Evolutionary conservation across 768 basidiomycete species (phyloP), one percentile per base, ranked within the genome.

Genomic region (Leccinum truebloodii): DNA sequence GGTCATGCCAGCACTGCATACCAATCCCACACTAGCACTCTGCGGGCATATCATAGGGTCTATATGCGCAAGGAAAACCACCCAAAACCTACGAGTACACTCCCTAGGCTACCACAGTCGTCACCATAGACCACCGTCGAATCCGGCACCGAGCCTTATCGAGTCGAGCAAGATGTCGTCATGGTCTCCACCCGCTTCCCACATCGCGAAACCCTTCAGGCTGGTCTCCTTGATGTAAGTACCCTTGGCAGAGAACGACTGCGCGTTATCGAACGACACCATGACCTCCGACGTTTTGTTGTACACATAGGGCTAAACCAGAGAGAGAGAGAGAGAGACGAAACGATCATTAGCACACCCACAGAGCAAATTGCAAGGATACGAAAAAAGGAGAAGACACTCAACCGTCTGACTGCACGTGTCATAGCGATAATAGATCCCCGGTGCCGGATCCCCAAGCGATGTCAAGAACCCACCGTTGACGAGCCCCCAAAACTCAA

Each of bases 131-230:
- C 3, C n/a, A 52, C 24, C n/a, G 14, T 52, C 52, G 26, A 53
- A 49, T 22, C 52, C 56, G 13, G 53, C 55, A 6, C 50, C 16
- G 35, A 13, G 26, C 52, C 52, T 61, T 39, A 90, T 86, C 3
- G 87, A 76, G 70, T 87, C 78, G 9, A 89, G 75, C 48, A 91
- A 74, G 18, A 81, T 78, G 69, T 89, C 80, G 39, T 84, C 70
- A 54, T 74, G 80, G 71, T 89, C 88, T 12, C 85, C 85, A 28
- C 82, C 86, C 46, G 85, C 81, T 70, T 90, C 86, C 87, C 87
- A 89, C 73, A 87, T 81, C 3, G 85, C 77, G 69, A 89, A 90
- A 6, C 89, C 88, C 53, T 75, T 76, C 26, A 90, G 72, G 5
- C 81, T 81, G 28, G 73, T 70, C 20, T 71, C 62, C 54, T 79